A percentile compares a stretch with the other conserved stretches of the same genome.
Evolutionary conservation across 2,329 filamentous ascomycete genomes (phyloP).

Genomic region (Daldinia eschscholtzii): DNA sequence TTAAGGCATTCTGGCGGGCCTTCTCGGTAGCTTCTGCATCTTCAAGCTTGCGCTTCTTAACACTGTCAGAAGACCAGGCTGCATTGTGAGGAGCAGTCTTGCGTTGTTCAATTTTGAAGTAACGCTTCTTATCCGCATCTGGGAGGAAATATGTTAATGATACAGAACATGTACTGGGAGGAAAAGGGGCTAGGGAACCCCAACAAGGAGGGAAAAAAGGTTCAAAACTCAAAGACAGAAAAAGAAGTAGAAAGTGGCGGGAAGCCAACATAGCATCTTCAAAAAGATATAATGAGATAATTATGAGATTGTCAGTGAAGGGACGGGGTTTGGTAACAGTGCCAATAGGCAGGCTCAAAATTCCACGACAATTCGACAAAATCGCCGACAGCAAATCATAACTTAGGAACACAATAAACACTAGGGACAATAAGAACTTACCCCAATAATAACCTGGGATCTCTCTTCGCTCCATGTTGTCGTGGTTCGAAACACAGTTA

Average conservation of each 20-base stretch:
- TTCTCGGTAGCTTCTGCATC: slow-evolving; percentile 54
- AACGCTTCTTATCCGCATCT: slow-evolving; percentile 72
- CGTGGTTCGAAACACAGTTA: not conserved
- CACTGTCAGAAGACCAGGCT: slow-evolving; percentile 68
- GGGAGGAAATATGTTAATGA: slow-evolving; percentile 2
- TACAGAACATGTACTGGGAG: not conserved
- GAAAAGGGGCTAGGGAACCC: not conserved
- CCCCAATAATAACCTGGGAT: slow-evolving; percentile 70
- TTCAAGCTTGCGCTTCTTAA: slow-evolving; percentile 67
- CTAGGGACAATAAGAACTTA: slow-evolving; percentile 45
- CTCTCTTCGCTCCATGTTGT: slow-evolving; percentile 42
- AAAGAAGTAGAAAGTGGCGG: not conserved
- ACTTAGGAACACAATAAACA: not conserved
- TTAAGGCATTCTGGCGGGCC: slow-evolving; percentile 48
- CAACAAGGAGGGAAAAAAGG: not conserved
- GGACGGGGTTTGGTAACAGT: not conserved
- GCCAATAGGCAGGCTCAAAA: not conserved
- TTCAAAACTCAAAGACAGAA: too few species aligned
- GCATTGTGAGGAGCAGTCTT: slow-evolving; percentile 64
- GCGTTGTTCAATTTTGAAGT: slow-evolving; percentile 75
- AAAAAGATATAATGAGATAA: not conserved
- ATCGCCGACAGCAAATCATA: not conserved
- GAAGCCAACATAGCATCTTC: not conserved
- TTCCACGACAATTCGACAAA: not conserved
- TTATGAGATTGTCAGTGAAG: not conserved